Evolutionary conservation across 2,329 filamentous ascomycete genomes (phyloP).

Genomic region (Ilyonectria mors-panacis): DNA sequence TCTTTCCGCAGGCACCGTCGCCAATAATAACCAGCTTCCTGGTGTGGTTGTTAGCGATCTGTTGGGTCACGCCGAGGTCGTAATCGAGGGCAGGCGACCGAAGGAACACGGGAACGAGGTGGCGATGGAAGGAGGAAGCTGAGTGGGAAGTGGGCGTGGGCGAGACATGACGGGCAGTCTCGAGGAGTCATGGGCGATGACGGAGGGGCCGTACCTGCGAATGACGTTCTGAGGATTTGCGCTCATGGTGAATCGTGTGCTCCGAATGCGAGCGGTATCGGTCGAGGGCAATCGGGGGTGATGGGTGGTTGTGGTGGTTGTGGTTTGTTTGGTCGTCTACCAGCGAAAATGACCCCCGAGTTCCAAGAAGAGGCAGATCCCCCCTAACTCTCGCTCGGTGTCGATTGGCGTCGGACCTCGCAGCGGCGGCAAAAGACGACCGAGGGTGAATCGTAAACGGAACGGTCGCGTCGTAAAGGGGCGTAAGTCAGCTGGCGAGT

Average conservation of each 20-base stretch:
- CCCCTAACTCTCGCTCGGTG: conserved; percentile 27
- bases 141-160: neutral
- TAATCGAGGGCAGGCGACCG: neutral
- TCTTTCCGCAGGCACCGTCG: conserved; percentile 98
- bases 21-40: conserved; percentile 98
- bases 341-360: conserved; percentile 15
- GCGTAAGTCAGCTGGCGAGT: conserved; percentile 10
- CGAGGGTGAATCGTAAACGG: conserved; percentile 19
- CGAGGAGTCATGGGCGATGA: conserved; percentile 27
- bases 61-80: neutral
- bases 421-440: conserved; percentile 8
- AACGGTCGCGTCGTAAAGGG: conserved; percentile 15
- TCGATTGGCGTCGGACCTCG: conserved; percentile 12
- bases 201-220: conserved; percentile 70
- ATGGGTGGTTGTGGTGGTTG: conserved; percentile 12
- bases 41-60: conserved; percentile 39
- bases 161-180: conserved; percentile 14
- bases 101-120: conserved; percentile 1
- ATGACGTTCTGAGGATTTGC: conserved; percentile 70
- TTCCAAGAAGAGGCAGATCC: conserved; percentile 21
- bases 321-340: conserved; percentile 19
- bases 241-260: conserved; percentile 57
- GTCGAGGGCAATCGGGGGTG: conserved; percentile 28
- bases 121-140: conserved; percentile 1
- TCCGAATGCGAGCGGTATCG: conserved; percentile 26